Evolutionary conservation across 108 stramenopile genomes (phyloP).

Genomic region (Epipyxis sp.): DNA sequence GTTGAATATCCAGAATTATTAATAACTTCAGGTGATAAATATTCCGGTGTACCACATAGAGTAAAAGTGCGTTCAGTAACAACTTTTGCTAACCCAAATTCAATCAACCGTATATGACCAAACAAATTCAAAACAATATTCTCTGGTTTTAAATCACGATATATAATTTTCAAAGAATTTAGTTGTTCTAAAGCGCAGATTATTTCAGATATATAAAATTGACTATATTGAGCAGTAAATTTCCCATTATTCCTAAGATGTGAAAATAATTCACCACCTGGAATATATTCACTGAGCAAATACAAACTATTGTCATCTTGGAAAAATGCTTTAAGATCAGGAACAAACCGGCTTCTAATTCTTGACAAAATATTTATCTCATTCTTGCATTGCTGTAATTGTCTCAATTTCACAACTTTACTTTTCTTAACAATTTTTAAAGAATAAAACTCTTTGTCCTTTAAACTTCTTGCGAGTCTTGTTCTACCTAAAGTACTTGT

Average conservation of each 20-base stretch:
- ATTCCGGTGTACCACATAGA: constrained; percentile 28
- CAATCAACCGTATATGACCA: constrained; percentile 25
- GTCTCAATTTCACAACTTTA: constrained; percentile 47
- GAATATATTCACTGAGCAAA: constrained; percentile 84
- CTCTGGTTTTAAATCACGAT: constrained; percentile 54
- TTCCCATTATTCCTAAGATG: constrained; percentile 47
- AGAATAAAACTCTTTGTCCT: constrained; percentile 45
- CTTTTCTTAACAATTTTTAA: constrained; percentile 63
- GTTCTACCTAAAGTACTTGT: constrained; percentile 63
- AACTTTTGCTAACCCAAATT: constrained; percentile 20
- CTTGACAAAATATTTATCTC: constrained; percentile 42
- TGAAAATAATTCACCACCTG: constrained; percentile 70
- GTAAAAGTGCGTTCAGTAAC: constrained; percentile 18
- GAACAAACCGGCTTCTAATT: constrained; percentile 4
- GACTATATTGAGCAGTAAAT: neutral
- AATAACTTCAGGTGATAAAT: constrained; percentile 27
- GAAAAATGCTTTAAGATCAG: constrained; percentile 2
- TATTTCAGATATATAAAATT: constrained; percentile 20
- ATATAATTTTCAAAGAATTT: constrained; percentile 30
- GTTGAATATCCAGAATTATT: constrained; percentile 5
- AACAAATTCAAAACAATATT: constrained; percentile 37
- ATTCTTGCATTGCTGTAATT: constrained; percentile 51
- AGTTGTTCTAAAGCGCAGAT: neutral
- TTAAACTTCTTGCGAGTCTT: constrained; percentile 45
- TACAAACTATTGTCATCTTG: constrained; percentile 80